Evolutionary conservation across 768 basidiomycete species (phyloP), one percentile per base, ranked within the genome.

Genomic region (Astraeus odoratus): DNA sequence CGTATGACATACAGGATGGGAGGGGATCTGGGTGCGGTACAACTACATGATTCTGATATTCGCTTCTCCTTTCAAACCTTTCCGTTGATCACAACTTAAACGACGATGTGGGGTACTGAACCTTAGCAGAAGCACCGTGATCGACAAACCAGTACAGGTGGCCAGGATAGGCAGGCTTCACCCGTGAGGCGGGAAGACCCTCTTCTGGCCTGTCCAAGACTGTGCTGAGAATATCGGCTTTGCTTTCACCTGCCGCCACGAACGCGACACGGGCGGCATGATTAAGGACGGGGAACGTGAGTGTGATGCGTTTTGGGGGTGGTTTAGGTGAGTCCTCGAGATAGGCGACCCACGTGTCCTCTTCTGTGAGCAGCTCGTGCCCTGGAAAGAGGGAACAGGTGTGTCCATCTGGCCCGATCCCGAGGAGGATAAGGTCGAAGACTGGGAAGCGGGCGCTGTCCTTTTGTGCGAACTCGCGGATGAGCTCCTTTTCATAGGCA

Each of bases 321-420:
- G 91, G 91, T 66, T 99, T 98, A 19, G 96, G 96, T 30, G 86
- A 86, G 69, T 98, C 91, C 16, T 87, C 81, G 57, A 99, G 71
- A 64, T 81, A 86, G 1, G 94, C 95, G 19, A 99, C 88, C 96
- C 96, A 99, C 48, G 89, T 78, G 63, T 91, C 90, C 40, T 74
- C 77, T 67, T 96, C 95, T n/a, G 67, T 49, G 39, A 99, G 76
- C 30, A 97, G 76, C 29, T 65, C 67, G 60, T 98, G 95, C n/a
- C 76, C 86, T 8, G 96, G 96, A 79, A 99, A 99, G 54, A 99
- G 82, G 6, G 89, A 93, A 50, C 86, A 92, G 33, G 95, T 98
- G 72, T 99, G 96, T n/a, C 95, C 95, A 62, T 97, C 96, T 5
- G 88, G 89, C 24, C 96, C 96, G 77, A 94, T 83, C 39, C 96